phyloP scores from a whole-genome alignment of 2,329 filamentous ascomycete genomes.

The Aureobasidium sp. region DNA sequence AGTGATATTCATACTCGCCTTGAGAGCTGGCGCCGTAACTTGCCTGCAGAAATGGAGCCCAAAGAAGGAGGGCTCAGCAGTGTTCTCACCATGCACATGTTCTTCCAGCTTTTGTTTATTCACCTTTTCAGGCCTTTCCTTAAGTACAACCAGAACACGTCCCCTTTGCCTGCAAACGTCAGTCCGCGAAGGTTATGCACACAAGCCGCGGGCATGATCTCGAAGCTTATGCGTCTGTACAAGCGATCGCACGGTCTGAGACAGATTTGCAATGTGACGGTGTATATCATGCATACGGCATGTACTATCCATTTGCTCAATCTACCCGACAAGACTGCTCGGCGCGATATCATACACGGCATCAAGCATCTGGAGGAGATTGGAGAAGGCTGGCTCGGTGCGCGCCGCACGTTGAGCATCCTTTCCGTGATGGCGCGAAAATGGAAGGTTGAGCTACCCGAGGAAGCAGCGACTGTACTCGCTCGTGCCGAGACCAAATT shows the following conservation, averaged over 20 bases:
- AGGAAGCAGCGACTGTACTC: constrained; percentile 73
- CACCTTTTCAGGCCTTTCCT: constrained; percentile 93
- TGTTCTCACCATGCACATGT: constrained; percentile 85
- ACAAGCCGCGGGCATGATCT: constrained; percentile 80
- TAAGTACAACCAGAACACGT: constrained; percentile 75
- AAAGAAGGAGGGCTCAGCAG: constrained; percentile 85
- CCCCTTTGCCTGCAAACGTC: constrained; percentile 77
- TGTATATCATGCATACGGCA: constrained; percentile 91
- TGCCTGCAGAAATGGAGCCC: constrained; percentile 81
- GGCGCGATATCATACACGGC: constrained; percentile 81
- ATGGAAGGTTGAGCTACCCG: constrained; percentile 81
- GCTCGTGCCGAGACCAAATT: constrained; percentile 72
- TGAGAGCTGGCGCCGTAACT: constrained; percentile 77
- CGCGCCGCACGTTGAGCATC: constrained; percentile 75
- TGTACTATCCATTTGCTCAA: constrained; percentile 94
- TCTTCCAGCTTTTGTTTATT: constrained; percentile 91
- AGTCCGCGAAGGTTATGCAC: constrained; percentile 88
- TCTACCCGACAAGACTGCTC: constrained; percentile 83
- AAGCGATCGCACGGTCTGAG: constrained; percentile 85
- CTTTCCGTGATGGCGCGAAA: constrained; percentile 78
- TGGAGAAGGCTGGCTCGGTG: constrained; percentile 88
- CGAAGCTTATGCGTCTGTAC: constrained; percentile 89
- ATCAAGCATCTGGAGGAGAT: constrained; percentile 92
- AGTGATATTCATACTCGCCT: constrained; percentile 85
- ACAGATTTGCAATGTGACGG: constrained; percentile 92